A percentile compares a stretch with the other conserved stretches of the same genome.
These are phyloP conservation scores for Fraxinus ornus DNA, from an alignment of 305 asterid genomes.

Conservation along the genomic window DNA sequence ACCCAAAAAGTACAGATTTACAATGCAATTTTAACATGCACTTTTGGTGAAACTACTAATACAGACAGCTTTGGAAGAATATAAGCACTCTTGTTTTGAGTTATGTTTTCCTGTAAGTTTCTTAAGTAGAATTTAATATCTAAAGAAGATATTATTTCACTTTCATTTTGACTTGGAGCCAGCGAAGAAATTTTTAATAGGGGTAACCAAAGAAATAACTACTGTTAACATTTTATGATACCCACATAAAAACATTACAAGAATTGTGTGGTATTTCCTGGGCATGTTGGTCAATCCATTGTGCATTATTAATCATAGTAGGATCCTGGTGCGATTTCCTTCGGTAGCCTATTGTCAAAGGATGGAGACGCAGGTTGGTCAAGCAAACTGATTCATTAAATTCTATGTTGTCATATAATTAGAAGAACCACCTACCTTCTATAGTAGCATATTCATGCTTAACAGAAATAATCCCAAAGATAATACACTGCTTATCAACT, in stretches of 20 bases:
- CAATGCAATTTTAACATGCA: background rate
- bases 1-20: background rate
- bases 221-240: slow-evolving; percentile 4
- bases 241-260: slow-evolving; percentile 2
- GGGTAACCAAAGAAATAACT: slow-evolving; percentile 1
- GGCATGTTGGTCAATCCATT: background rate
- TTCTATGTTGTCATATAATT: background rate
- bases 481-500: background rate
- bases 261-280: background rate
- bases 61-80: background rate
- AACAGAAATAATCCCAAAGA: slow-evolving; percentile 9
- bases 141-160: background rate
- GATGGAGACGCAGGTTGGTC: background rate
- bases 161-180: background rate
- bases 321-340: background rate
- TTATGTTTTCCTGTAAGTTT: background rate
- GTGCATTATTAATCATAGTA: background rate
- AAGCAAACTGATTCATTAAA: background rate
- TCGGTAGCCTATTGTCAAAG: background rate
- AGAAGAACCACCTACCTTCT: background rate
- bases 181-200: slow-evolving; percentile 1
- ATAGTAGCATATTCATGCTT: slow-evolving; percentile 13
- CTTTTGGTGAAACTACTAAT: background rate
- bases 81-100: background rate
- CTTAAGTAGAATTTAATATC: background rate